Evolutionary conservation across 306 rosid species (phyloP).

Genomic region (Pterocarpus macrocarpus): DNA sequence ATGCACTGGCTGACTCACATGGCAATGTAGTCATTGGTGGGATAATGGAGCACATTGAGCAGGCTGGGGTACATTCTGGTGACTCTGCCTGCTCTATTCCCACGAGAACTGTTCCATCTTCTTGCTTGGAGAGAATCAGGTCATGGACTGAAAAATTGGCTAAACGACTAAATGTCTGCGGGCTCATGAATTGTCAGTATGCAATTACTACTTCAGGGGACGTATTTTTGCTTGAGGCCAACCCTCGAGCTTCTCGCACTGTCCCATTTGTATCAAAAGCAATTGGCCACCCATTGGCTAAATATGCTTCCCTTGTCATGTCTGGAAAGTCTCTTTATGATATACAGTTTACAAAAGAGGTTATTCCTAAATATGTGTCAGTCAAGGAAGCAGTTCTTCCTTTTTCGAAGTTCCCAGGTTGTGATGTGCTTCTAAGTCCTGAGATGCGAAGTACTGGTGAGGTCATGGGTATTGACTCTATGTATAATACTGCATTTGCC

Average conservation of each 20-base stretch:
- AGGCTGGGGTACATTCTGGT: slow-evolving; percentile 98
- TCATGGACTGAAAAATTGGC: slow-evolving; percentile 91
- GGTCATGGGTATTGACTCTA: slow-evolving; percentile 94
- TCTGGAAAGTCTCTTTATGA: slow-evolving; percentile 93
- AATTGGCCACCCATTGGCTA: slow-evolving; percentile 95
- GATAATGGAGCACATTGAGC: slow-evolving; percentile 99
- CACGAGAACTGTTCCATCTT: slow-evolving; percentile 76
- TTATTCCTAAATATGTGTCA: slow-evolving; percentile 84
- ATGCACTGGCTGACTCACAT: slow-evolving; percentile 92
- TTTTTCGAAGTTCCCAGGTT: slow-evolving; percentile 91
- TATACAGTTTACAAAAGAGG: slow-evolving; percentile 79
- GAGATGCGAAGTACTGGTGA: slow-evolving; percentile 99
- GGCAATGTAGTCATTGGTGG: slow-evolving; percentile 99
- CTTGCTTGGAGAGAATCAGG: slow-evolving; percentile 83
- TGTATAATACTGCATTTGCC: slow-evolving; percentile 87
- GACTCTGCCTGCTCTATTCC: slow-evolving; percentile 97
- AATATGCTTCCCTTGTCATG: slow-evolving; percentile 97
- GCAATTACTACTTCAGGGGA: slow-evolving; percentile 83
- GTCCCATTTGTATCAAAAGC: slow-evolving; percentile 98
- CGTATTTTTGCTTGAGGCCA: slow-evolving; percentile 95
- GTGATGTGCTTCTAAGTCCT: slow-evolving; percentile 91
- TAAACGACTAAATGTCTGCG: slow-evolving; percentile 79
- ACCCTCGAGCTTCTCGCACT: slow-evolving; percentile 95
- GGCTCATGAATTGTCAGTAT: slow-evolving; percentile 98
- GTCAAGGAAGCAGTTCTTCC: slow-evolving; percentile 99